Conservation (phyloP, 176 grass and related monocot species). For the sorghum (Sorghum bicolor) region DNA sequence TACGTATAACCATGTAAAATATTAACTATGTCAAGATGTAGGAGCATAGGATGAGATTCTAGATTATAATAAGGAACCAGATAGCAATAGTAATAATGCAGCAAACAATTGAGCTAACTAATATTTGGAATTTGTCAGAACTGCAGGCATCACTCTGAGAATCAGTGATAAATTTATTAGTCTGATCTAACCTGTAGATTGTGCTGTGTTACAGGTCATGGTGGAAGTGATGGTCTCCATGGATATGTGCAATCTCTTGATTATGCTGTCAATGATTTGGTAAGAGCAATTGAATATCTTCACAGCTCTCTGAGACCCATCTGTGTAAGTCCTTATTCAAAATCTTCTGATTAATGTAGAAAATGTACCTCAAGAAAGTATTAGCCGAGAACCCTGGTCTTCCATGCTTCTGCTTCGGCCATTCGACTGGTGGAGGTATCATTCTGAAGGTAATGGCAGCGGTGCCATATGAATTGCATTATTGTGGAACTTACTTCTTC, state of each 20-base stretch:
- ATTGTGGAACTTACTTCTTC: neutral
- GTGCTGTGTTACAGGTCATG: constrained; percentile 62
- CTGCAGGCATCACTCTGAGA: neutral
- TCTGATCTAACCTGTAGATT: constrained; percentile 1
- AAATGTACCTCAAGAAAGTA: constrained; percentile 78
- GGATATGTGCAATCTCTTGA: constrained; percentile 95
- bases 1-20: neutral
- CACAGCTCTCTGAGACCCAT: neutral
- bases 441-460: constrained; percentile 64
- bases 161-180: neutral
- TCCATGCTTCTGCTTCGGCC: constrained; percentile 87
- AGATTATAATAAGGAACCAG: neutral
- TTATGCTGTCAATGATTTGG: constrained; percentile 74
- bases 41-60: neutral
- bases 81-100: neutral
- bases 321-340: neutral
- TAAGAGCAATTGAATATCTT: constrained; percentile 17
- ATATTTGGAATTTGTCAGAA: neutral
- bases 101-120: neutral
- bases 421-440: constrained; percentile 90
- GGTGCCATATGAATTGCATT: neutral
- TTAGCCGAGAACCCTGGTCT: constrained; percentile 58
- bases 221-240: constrained; percentile 86
- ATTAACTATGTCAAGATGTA: neutral
- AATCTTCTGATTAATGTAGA: constrained; percentile 39